Evolutionary conservation across 345 rosid genomes (phyloP).

Genomic region (Citrus glauca): DNA sequence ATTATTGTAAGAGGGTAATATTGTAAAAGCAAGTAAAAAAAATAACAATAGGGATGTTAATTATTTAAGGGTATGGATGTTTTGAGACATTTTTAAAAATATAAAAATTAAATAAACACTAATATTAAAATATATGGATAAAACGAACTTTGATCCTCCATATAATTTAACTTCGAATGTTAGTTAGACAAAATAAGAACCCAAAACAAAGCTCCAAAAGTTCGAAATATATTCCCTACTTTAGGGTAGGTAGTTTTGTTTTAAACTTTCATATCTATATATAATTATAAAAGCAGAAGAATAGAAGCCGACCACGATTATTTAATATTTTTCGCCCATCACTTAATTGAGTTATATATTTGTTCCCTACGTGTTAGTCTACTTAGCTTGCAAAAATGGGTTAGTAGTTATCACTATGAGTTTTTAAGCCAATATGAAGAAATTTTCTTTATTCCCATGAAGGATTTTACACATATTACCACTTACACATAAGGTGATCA

Average conservation of each 20-base stretch:
- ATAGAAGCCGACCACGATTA: not conserved
- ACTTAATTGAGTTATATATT: not conserved
- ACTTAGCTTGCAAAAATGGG: not conserved
- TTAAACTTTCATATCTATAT: not conserved
- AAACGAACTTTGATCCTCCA: not conserved
- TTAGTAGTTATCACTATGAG: not conserved
- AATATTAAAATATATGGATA: too few relatives aligned
- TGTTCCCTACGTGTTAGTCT: not conserved
- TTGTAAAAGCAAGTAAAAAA: too few relatives aligned
- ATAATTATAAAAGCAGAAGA: not conserved
- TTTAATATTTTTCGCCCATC: not conserved
- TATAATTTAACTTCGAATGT: not conserved
- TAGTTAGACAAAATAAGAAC: not conserved
- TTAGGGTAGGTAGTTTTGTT: not conserved
- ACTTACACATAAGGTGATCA: too few relatives aligned
- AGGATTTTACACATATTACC: too few relatives aligned
- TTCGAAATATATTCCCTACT: not conserved
- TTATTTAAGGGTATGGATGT: fast-evolving
- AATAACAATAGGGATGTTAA: too few relatives aligned
- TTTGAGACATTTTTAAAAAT: too few relatives aligned
- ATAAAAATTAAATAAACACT: fast-evolving
- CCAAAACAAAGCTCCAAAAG: not conserved
- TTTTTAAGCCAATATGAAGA: too few relatives aligned
- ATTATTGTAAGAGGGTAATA: too few relatives aligned
- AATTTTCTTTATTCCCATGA: too few relatives aligned